phyloP scores from a whole-genome alignment of 495 filamentous ascomycete genomes.

The Annulohypoxylon stygium region DNA sequence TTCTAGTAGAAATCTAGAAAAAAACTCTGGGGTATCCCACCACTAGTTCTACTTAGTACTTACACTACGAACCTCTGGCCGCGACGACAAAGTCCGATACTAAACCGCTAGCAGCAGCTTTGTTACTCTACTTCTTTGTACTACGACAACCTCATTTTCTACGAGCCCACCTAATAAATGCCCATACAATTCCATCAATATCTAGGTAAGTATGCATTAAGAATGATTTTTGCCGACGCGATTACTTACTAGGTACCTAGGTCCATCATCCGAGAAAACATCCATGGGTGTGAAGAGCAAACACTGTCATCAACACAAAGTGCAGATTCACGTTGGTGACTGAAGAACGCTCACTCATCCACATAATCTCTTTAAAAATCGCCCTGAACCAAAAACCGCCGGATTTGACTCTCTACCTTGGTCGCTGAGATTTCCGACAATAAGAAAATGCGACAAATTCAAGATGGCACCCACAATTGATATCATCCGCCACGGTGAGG shows the following conservation, averaged over 20 bases:
- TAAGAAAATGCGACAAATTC: not conserved
- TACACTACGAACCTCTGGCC: not conserved
- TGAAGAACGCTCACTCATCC: not conserved
- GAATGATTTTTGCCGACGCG: not conserved
- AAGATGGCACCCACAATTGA: slow-evolving; percentile 58
- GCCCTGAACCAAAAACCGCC: not conserved
- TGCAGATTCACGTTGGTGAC: not conserved
- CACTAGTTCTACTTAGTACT: not conserved
- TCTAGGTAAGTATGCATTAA: not conserved
- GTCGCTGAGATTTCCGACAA: not conserved
- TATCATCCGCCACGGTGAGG: slow-evolving; percentile 59
- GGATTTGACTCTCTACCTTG: not conserved
- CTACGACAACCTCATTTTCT: not conserved
- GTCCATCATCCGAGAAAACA: not conserved
- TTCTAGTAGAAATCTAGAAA: not conserved
- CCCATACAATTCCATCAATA: not conserved
- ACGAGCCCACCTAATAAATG: not conserved
- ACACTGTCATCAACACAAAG: not conserved
- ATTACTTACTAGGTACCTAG: not conserved
- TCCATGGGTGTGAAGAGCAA: not conserved
- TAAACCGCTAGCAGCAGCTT: not conserved
- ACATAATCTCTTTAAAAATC: too few relatives aligned
- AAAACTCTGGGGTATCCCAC: not conserved
- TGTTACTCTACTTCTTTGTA: slow-evolving; percentile 5
- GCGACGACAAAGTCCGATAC: too few relatives aligned